These are phyloP conservation scores for Aspergillus latus DNA, from an alignment of 2,329 filamentous ascomycete species.

Conservation along the genomic window DNA sequence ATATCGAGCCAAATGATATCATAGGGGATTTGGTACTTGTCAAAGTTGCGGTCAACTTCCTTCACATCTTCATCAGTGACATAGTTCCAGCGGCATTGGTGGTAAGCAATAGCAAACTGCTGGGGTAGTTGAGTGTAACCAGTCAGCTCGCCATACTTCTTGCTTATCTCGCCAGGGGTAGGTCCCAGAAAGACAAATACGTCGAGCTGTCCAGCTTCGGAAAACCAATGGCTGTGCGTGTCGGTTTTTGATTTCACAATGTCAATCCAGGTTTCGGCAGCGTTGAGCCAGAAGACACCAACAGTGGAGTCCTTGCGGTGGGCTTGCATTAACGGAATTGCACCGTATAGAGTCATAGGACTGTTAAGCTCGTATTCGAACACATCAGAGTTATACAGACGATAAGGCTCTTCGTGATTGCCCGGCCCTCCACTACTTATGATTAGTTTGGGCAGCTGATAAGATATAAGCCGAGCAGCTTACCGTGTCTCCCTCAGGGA, in stretches of 20 bases:
- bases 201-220: constrained; percentile 84
- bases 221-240: constrained; percentile 95
- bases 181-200: constrained; percentile 94
- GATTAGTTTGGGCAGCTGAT: constrained; percentile 22
- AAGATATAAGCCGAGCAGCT: neutral
- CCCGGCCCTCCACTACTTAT: constrained; percentile 68
- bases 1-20: constrained; percentile 99
- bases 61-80: constrained; percentile 95
- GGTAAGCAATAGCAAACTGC: constrained; percentile 88
- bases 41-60: constrained; percentile 94
- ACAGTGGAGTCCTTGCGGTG: constrained; percentile 92
- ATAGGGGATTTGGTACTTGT: constrained; percentile 92
- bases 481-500: constrained; percentile 84
- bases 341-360: constrained; percentile 97
- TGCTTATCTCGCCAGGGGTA: constrained; percentile 76
- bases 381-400: constrained; percentile 93
- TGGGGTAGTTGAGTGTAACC: constrained; percentile 89
- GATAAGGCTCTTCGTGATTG: constrained; percentile 84
- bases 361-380: constrained; percentile 98
- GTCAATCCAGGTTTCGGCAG: constrained; percentile 96
- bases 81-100: constrained; percentile 99
- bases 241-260: constrained; percentile 78
- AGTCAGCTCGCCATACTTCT: constrained; percentile 83
- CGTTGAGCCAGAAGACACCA: constrained; percentile 96
- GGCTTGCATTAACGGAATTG: constrained; percentile 97